Evolutionary conservation across 176 grass and related monocot species (phyloP).

Genomic region (Triticum timopheevii): DNA sequence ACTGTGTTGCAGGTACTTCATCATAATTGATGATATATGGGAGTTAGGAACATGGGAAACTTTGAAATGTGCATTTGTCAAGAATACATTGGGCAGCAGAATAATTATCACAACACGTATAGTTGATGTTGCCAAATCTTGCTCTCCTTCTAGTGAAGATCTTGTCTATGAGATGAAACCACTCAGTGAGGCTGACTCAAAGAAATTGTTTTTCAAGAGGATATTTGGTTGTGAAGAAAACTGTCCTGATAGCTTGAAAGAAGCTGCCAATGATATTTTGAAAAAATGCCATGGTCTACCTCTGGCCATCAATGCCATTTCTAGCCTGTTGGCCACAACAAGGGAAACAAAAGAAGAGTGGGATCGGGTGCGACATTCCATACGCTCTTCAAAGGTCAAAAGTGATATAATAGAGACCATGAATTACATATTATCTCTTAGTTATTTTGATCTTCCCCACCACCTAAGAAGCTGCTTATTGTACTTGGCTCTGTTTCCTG

Average conservation of each 20-base stretch:
- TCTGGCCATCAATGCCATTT: conserved; percentile 26
- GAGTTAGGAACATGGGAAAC: conserved; percentile 1
- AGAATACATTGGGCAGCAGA: neutral
- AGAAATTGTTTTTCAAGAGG: conserved; percentile 30
- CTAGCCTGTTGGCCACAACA: conserved; percentile 25
- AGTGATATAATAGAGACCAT: neutral
- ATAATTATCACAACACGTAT: conserved; percentile 35
- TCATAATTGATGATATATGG: conserved; percentile 36
- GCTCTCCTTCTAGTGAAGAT: conserved; percentile 6
- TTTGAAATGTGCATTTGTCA: conserved; percentile 14
- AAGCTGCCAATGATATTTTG: conserved; percentile 6
- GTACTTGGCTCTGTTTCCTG: conserved; percentile 28
- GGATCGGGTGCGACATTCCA: conserved; percentile 16
- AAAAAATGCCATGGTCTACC: conserved; percentile 33
- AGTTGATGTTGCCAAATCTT: conserved; percentile 17
- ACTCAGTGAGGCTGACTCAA: conserved; percentile 19
- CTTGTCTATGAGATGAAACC: conserved; percentile 20
- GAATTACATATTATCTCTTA: conserved; percentile 26
- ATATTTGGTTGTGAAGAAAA: conserved; percentile 27
- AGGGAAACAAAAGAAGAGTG: conserved; percentile 17
- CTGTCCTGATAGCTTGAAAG: conserved; percentile 15
- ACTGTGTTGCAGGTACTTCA: conserved; percentile 3
- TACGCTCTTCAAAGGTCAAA: neutral
- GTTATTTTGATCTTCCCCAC: conserved; percentile 33
- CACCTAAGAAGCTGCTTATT: conserved; percentile 30